Evolutionary conservation across 345 rosid genomes (phyloP).

Genomic region (Atalantia buxifolia): DNA sequence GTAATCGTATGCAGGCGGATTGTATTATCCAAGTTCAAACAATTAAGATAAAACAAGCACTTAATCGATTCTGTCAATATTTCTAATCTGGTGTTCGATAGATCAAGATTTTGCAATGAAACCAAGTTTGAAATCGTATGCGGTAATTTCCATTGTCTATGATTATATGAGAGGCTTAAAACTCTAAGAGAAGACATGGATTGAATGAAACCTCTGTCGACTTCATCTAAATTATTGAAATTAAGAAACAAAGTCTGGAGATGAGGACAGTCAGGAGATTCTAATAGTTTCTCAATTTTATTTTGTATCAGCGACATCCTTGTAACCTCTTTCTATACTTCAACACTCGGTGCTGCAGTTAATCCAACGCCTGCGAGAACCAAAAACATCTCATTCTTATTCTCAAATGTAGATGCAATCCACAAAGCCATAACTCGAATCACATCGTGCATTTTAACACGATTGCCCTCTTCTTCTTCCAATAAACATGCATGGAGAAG

Average conservation of each 20-base stretch:
- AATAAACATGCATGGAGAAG: no score
- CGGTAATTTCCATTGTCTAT: not conserved
- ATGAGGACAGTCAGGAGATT: not conserved
- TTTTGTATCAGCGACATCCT: not conserved
- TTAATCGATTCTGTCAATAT: slow-evolving; percentile 21
- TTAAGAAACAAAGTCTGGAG: slow-evolving; percentile 1
- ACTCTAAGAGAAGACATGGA: no score
- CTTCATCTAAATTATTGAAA: not conserved
- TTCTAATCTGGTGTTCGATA: slow-evolving; percentile 13
- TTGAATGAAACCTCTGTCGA: not conserved
- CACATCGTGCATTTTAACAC: slow-evolving; percentile 9
- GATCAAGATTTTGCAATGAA: not conserved
- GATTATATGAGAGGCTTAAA: not conserved
- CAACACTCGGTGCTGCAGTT: not conserved
- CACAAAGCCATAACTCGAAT: not conserved
- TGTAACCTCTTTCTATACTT: not conserved
- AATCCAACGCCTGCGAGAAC: not conserved
- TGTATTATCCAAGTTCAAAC: slow-evolving; percentile 9
- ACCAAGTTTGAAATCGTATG: not conserved
- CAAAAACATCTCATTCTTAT: not conserved
- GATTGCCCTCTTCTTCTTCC: not conserved
- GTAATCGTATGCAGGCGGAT: not conserved
- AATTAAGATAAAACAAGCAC: slow-evolving; percentile 16
- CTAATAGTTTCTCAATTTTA: not conserved
- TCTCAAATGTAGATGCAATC: not conserved